These are phyloP conservation scores for Mortierella claussenii DNA, from an alignment of 192 early-diverging fungal species.

Conservation along the genomic window DNA sequence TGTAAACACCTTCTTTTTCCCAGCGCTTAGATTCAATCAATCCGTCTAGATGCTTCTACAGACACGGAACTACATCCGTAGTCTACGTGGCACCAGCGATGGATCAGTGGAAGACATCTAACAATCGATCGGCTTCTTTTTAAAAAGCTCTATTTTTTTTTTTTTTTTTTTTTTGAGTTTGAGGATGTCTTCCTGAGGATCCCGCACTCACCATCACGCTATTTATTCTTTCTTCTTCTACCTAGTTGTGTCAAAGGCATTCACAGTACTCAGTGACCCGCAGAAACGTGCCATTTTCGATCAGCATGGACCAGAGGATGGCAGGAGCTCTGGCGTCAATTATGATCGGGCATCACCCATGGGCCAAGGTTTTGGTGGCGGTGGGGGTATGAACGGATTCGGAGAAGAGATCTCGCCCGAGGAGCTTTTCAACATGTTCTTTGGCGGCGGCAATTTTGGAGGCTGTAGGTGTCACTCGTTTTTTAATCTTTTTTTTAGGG, in stretches of 20 bases:
- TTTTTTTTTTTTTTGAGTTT: neutral
- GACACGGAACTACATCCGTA: constrained; percentile 18
- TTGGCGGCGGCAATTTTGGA: constrained; percentile 76
- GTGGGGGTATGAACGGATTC: constrained; percentile 32
- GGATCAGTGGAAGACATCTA: too few relatives aligned
- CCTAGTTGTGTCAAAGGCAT: constrained; percentile 90
- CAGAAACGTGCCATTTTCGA: constrained; percentile 91
- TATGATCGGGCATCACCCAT: constrained; percentile 46
- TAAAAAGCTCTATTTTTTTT: too few relatives aligned
- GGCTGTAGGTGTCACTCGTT: constrained; percentile 28
- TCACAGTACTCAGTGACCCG: constrained; percentile 86
- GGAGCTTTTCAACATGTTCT: constrained; percentile 97
- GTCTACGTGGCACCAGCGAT: constrained; percentile 28
- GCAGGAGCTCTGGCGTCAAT: constrained; percentile 56
- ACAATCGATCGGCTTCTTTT: too few relatives aligned
- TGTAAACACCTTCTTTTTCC: neutral
- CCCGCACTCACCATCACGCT: too few relatives aligned
- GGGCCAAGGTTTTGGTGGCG: constrained; percentile 55
- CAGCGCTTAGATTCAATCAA: neutral
- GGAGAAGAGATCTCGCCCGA: constrained; percentile 88
- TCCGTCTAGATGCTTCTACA: constrained; percentile 81
- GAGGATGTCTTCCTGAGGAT: too few relatives aligned
- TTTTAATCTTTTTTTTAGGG: neutral
- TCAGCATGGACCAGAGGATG: constrained; percentile 82
- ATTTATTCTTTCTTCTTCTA: neutral